A percentile compares a stretch with the other conserved stretches of the same genome.
Evolutionary conservation across 805 yeast genomes (phyloP).

Genomic region (Aciculoconidium aculeatum): DNA sequence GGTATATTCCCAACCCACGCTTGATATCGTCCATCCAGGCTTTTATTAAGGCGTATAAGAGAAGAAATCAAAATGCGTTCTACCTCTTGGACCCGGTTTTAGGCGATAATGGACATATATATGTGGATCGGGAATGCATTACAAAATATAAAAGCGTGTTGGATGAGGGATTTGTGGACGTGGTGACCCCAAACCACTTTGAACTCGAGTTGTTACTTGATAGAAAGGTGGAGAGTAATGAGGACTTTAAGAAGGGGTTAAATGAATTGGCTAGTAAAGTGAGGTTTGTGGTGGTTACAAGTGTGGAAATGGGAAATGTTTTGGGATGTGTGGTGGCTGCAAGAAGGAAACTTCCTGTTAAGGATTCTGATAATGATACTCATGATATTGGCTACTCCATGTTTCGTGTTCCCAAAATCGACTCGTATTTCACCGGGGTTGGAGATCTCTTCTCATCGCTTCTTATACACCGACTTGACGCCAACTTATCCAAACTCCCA

Average conservation of each 20-base stretch:
- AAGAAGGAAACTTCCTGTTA: too few relatives aligned
- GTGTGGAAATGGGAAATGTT: slow-evolving; percentile 27
- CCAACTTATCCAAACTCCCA: too few relatives aligned
- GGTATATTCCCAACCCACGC: slow-evolving; percentile 58
- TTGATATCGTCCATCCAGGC: slow-evolving; percentile 33
- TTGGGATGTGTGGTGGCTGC: slow-evolving; percentile 5
- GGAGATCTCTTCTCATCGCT: slow-evolving; percentile 89
- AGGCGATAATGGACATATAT: slow-evolving; percentile 72
- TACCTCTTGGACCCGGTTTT: slow-evolving; percentile 75
- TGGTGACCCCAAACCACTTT: slow-evolving; percentile 87
- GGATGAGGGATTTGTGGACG: slow-evolving; percentile 54
- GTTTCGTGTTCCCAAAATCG: slow-evolving; percentile 55
- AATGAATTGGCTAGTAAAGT: too few relatives aligned
- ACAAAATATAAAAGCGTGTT: slow-evolving; percentile 41
- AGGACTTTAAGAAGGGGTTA: too few relatives aligned
- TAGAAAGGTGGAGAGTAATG: too few relatives aligned
- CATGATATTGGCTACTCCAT: slow-evolving; percentile 10
- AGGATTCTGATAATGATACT: too few relatives aligned
- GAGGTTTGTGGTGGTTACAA: slow-evolving; percentile 62
- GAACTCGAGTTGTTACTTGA: slow-evolving; percentile 73
- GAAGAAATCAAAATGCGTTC: slow-evolving; percentile 23
- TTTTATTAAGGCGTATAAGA: slow-evolving; percentile 32
- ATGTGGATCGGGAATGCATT: slow-evolving; percentile 49
- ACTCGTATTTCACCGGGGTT: slow-evolving; percentile 89
- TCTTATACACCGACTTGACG: too few relatives aligned